Percentiles rank a stretch among this genome's conserved stretches.
Evolutionary conservation across 1,284 basidiomycete genomes (phyloP).

Genomic region (Mycena citricolor): DNA sequence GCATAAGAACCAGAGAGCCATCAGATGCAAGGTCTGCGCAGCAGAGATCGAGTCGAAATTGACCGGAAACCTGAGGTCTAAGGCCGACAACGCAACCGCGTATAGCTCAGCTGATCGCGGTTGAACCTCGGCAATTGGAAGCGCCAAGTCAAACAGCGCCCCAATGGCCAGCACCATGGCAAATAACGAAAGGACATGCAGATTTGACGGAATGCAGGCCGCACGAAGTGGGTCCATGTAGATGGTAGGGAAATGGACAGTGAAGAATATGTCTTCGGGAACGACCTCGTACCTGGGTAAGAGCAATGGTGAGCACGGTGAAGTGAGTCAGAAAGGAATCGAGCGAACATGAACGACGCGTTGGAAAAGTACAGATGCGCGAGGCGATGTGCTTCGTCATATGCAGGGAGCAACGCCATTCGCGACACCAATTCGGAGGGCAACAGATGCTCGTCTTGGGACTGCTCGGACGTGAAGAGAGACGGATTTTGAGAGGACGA

Average conservation of each 20-base stretch:
- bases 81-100: slow-evolving; percentile 21
- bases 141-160: slow-evolving; percentile 24
- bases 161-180: slow-evolving; percentile 26
- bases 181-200: slow-evolving; percentile 23
- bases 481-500: too few relatives aligned
- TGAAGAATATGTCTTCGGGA: slow-evolving; percentile 24
- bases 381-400: slow-evolving; percentile 24
- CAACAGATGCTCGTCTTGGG: too few relatives aligned
- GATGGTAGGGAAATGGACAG: slow-evolving; percentile 21
- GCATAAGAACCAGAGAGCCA: slow-evolving; percentile 26
- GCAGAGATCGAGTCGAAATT: slow-evolving; percentile 26
- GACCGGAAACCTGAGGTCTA: slow-evolving; percentile 23
- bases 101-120: slow-evolving; percentile 21
- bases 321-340: neutral
- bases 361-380: slow-evolving; percentile 24
- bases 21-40: slow-evolving; percentile 27
- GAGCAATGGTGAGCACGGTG: neutral
- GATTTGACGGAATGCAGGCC: slow-evolving; percentile 13
- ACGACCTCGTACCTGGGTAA: slow-evolving; percentile 26
- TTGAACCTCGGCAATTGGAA: slow-evolving; percentile 12
- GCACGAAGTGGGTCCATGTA: slow-evolving; percentile 16
- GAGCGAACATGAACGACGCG: slow-evolving; percentile 24
- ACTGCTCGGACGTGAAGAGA: too few relatives aligned
- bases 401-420: slow-evolving; percentile 21
- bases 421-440: too few relatives aligned